Base-by-base conservation (phyloP, 768 basidiomycete genomes). In the Suillus paluster region DNA sequence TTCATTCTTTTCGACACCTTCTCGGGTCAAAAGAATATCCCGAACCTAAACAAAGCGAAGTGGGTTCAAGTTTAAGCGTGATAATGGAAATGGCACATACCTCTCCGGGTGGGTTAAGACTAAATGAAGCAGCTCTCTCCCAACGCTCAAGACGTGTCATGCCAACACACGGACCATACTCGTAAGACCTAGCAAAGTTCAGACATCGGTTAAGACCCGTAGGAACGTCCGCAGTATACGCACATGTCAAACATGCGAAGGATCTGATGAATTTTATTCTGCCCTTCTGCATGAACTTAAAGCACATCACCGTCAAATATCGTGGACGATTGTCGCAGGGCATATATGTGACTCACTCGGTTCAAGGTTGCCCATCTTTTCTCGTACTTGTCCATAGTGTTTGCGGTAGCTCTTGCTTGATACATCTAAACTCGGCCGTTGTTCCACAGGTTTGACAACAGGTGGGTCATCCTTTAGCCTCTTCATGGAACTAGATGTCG, bases 81-180 rank as follows among this genome's bases (percentile, higher is more conserved):
- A 52, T 38, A 21, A 21, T 30, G 4, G 30, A 5, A 46, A 36
- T 10, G n/a, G 30, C 11, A 61, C 85, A 61, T 67, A 91, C 94
- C 81, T 94, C 92, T 17, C 70, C 64, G 4, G 94, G 95, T 15
- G 95, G 96, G 52, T 88, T 81, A 21, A 97, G 78, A 2, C 94
- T 94, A 49, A 96, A 79, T 11, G 82, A 81, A 30, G 87, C 73
- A 0, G 96, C 96, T 54, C 95, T 82, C 70, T 95, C 85, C 94
- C 95, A 98, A 42, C 96, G 81, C 64, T 95, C 87, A 15, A 97
- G 76, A 33, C 95, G 86, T n/a, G 87, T 84, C 58, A 93, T 82
- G 0, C 92, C 91, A 23, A 89, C 77, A 65, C 89, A 92, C 3
- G 92, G 93, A 0, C 93, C 94, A 69, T 87, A 95, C 65, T 92